Evolutionary conservation across 768 basidiomycete species (phyloP), one percentile per base, ranked within the genome.

Genomic region (Leccinum arenicola): DNA sequence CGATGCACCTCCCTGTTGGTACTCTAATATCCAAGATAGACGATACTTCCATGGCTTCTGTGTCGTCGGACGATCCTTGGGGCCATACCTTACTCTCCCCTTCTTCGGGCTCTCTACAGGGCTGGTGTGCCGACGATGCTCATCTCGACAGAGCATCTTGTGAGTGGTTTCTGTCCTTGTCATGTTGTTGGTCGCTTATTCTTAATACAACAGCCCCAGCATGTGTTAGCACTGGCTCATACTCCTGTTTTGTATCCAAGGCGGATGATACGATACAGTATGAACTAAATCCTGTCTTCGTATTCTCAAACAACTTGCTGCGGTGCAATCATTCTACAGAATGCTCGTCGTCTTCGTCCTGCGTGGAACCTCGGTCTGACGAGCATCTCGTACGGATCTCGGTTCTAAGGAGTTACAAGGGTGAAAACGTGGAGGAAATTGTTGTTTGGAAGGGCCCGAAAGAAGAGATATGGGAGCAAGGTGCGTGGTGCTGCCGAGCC

Each of bases 381-480:
- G 79, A 82, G 38, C 75, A 78, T 21, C 76, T 93, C 3, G 63
- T 90, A 29, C 78, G 90, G 51, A 72, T 93, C 12, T 80, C 77
- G 0, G 67, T 87, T 6, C 70, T 68, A 33, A 53, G 21, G 33
- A 12, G 52, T 25, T 19, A 47, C 11, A 45, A 27, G 9, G 23
- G 29, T 12, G 31, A n/a, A 23, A 48, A 11, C 2, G 36, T 33
- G 11, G 64, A 78, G 35, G 69, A 76, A 43, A 75, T 84, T 1
- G 71, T 93, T 4, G 68, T 94, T 3, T 95, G 91, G 90, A 85
- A 80, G 58, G 93, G 93, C 0, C 84, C 89, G 6, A 74, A 73
- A 9, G 65, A 64, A 17, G 90, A 92, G 71, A 77, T 94, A 1
- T 81, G 79, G 74, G 82, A 87, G 54, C 80, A 88, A 78, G 84